Conservation (phyloP, 108 stramenopile genomes). For the Hondaea fermentalgiana region DNA sequence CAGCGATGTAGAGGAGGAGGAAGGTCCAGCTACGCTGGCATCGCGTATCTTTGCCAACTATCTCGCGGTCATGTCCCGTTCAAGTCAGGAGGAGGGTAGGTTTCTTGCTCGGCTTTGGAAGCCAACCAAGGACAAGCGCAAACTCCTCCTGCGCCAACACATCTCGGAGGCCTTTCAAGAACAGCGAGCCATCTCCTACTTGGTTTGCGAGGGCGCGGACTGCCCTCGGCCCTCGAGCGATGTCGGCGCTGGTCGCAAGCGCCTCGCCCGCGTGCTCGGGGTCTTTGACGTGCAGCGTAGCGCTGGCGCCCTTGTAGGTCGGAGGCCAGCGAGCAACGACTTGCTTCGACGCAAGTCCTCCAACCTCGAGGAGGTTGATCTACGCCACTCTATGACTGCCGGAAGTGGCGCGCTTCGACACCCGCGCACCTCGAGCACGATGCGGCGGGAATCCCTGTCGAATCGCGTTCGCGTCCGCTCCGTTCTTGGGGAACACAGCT, state of each 20-base stretch:
- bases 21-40: background rate
- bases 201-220: background rate
- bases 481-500: background rate
- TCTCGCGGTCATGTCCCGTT: background rate
- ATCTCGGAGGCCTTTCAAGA: background rate
- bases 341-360: background rate
- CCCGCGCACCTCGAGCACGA: background rate
- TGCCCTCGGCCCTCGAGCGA: conserved; percentile 2
- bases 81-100: background rate
- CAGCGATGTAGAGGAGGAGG: background rate
- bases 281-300: background rate
- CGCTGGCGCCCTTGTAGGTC: background rate
- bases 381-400: background rate
- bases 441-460: background rate
- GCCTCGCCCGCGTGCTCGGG: background rate
- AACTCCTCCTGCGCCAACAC: background rate
- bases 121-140: background rate
- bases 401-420: background rate
- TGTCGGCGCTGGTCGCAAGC: background rate
- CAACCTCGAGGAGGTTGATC: background rate
- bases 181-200: background rate
- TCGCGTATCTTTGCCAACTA: background rate
- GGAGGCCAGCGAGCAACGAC: background rate
- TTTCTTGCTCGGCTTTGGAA: conserved; percentile 11
- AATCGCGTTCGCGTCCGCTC: background rate